Evolutionary conservation across 2,329 filamentous ascomycete species (phyloP).

Genomic region (Mycocentrospora acerina): DNA sequence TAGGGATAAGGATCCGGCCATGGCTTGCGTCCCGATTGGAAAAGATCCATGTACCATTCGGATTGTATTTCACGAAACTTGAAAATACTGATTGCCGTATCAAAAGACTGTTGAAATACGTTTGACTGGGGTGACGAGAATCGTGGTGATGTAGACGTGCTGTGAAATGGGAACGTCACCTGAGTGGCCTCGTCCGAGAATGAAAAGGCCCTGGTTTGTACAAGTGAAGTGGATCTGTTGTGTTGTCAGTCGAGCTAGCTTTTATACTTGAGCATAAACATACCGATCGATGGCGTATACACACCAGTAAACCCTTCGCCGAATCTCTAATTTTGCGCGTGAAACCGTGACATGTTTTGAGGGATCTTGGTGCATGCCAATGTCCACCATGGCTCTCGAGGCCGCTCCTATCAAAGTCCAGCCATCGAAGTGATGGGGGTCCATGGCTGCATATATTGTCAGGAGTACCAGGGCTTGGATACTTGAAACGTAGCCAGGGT

Average conservation of each 20-base stretch:
- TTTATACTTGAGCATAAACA: neutral
- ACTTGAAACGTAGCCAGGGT: constrained; percentile 79
- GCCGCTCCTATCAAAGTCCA: constrained; percentile 94
- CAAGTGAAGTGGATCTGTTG: constrained; percentile 78
- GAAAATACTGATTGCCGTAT: constrained; percentile 76
- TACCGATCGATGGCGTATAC: constrained; percentile 87
- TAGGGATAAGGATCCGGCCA: constrained; percentile 69
- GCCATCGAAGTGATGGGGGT: constrained; percentile 87
- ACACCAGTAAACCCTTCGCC: constrained; percentile 84
- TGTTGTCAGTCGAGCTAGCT: constrained; percentile 17
- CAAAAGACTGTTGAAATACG: constrained; percentile 60
- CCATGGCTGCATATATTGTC: constrained; percentile 85
- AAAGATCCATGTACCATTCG: constrained; percentile 83
- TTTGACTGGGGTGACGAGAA: constrained; percentile 51
- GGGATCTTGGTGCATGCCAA: constrained; percentile 91
- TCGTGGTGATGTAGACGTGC: constrained; percentile 39
- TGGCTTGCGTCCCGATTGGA: constrained; percentile 72
- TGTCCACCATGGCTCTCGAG: constrained; percentile 80
- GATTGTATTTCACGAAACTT: constrained; percentile 84
- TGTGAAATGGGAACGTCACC: constrained; percentile 69
- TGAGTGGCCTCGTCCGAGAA: constrained; percentile 88
- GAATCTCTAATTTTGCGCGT: constrained; percentile 70
- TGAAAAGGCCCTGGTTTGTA: constrained; percentile 83
- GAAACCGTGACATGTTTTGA: constrained; percentile 68
- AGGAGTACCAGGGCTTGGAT: constrained; percentile 86